Conservation (phyloP, 257 asterid genomes). For the Nicotiana tabacum region DNA sequence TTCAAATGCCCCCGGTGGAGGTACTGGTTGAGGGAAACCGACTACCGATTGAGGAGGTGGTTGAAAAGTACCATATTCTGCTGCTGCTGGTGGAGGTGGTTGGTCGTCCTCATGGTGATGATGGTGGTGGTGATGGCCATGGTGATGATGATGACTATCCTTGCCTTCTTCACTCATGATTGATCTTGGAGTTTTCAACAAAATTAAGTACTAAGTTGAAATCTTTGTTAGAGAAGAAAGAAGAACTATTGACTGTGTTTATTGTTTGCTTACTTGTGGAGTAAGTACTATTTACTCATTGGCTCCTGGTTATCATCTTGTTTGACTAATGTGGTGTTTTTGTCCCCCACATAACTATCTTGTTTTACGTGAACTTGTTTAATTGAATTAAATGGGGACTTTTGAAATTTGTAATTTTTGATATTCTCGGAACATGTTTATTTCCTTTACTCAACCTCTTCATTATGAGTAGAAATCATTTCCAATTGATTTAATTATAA, state of each 20-base stretch:
- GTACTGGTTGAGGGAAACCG: conserved; percentile 86
- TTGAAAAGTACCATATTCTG: conserved; percentile 75
- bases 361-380: no score
- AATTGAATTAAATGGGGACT: no score
- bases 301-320: background rate
- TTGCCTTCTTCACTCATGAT: conserved; percentile 52
- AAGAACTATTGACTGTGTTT: background rate
- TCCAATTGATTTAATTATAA: background rate
- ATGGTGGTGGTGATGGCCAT: background rate
- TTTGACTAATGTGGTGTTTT: background rate
- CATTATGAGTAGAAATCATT: background rate
- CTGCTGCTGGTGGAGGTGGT: conserved; percentile 26
- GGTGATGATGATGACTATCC: conserved; percentile 32
- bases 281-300: no score
- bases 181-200: background rate
- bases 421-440: no score
- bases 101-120: conserved; percentile 4
- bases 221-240: background rate
- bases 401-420: no score
- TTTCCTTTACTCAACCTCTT: no score
- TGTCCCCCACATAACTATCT: background rate
- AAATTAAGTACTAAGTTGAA: background rate
- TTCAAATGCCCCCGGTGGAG: conserved; percentile 69
- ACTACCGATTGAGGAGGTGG: conserved; percentile 59
- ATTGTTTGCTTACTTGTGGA: background rate